Percentiles rank a stretch among this genome's conserved stretches.
Conservation (phyloP, 352 stramenopile genomes). For the Pythium periplocum region DNA sequence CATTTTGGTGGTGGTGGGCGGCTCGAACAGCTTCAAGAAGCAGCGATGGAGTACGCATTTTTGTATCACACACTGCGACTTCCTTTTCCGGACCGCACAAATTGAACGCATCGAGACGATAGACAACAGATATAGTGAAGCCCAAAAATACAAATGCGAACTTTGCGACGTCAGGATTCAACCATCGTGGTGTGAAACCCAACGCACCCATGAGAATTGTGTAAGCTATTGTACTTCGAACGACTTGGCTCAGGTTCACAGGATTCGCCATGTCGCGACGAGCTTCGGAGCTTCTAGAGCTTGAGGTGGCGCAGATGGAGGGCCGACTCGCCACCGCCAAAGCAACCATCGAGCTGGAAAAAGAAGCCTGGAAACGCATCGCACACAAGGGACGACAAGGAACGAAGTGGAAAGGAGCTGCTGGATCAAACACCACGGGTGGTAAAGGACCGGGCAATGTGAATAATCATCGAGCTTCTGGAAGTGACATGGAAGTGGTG, state of each 20-base stretch:
- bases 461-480: slow-evolving; percentile 6
- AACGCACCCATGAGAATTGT: no score
- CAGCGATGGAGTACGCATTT: slow-evolving; percentile 82
- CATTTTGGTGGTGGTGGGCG: slow-evolving; percentile 77
- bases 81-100: slow-evolving; percentile 23
- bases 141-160: no score
- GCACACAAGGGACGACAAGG: slow-evolving; percentile 41
- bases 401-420: slow-evolving; percentile 63
- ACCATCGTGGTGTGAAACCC: no score
- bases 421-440: neutral
- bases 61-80: slow-evolving; percentile 65
- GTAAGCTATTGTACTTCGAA: no score
- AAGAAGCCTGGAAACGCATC: slow-evolving; percentile 44
- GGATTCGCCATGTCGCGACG: slow-evolving; percentile 24
- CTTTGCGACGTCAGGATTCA: no score
- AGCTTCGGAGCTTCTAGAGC: slow-evolving; percentile 39
- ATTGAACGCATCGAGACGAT: neutral
- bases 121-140: no score
- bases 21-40: slow-evolving; percentile 73
- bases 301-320: slow-evolving; percentile 58
- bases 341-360: slow-evolving; percentile 44
- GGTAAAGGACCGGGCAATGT: no score
- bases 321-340: slow-evolving; percentile 48
- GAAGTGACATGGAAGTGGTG: slow-evolving; percentile 13
- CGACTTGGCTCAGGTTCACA: no score